These are phyloP conservation scores for Novymonas esmeraldas DNA, from an alignment of 208 protist genomes.

Conservation along the genomic window DNA sequence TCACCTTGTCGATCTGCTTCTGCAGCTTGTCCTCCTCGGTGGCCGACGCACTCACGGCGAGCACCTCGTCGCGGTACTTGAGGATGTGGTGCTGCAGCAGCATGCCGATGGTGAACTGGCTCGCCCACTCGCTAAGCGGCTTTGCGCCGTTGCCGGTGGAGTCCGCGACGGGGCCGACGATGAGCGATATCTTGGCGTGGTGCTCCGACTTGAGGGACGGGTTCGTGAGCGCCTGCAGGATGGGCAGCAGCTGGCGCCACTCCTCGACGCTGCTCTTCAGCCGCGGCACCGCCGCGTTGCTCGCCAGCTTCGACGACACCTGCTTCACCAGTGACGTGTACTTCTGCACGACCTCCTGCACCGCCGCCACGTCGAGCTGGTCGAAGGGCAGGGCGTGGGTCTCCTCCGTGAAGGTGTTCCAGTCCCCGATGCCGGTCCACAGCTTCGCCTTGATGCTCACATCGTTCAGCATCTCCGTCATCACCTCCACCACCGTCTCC, in stretches of 20 bases:
- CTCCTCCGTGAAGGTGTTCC: conserved; percentile 77
- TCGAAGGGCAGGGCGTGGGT: conserved; percentile 70
- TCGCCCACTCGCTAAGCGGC: conserved; percentile 74
- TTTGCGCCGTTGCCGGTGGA: conserved; percentile 49
- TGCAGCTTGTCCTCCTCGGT: conserved; percentile 97
- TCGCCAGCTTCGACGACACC: conserved; percentile 81
- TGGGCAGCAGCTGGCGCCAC: conserved; percentile 92
- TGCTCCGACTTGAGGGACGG: conserved; percentile 91
- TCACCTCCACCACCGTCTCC: conserved; percentile 90
- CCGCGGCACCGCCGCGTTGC: conserved; percentile 81
- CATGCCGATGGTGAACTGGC: conserved; percentile 89
- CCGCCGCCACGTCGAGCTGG: conserved; percentile 60
- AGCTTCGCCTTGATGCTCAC: conserved; percentile 89
- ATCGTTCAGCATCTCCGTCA: conserved; percentile 92
- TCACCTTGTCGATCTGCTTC: conserved; percentile 96
- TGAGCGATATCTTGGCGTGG: conserved; percentile 71
- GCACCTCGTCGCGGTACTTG: conserved; percentile 87
- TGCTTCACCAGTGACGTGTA: conserved; percentile 91
- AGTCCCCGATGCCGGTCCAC: conserved; percentile 89
- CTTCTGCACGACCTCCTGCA: conserved; percentile 88
- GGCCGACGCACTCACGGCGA: conserved; percentile 93
- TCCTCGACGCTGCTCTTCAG: conserved; percentile 92
- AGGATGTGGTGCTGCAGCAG: conserved; percentile 90
- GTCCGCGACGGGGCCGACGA: conserved; percentile 73
- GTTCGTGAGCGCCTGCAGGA: conserved; percentile 94